Percentiles rank a stretch among this genome's conserved stretches.
Conservation (phyloP, 2,329 filamentous ascomycete genomes). For the Periconia sp. region DNA sequence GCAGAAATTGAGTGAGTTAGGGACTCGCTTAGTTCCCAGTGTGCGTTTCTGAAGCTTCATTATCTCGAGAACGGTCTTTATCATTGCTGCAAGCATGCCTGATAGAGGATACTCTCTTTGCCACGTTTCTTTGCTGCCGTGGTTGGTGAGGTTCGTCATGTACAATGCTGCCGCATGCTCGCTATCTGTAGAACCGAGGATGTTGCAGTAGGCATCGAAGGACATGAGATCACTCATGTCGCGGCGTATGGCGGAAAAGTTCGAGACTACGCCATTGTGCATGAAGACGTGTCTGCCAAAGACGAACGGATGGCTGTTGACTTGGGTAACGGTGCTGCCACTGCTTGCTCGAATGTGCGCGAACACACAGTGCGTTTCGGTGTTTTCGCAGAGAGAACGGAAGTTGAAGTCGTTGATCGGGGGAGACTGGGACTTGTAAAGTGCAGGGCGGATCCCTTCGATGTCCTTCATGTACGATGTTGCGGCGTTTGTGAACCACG, state of each 20-base stretch:
- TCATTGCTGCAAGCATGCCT: constrained; percentile 55
- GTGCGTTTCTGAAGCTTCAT: constrained; percentile 53
- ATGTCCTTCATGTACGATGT: constrained; percentile 47
- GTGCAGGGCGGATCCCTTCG: constrained; percentile 51
- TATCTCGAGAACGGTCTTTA: constrained; percentile 54
- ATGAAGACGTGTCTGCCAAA: constrained; percentile 62
- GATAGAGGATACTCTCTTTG: constrained; percentile 49
- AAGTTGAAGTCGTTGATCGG: constrained; percentile 62
- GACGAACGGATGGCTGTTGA: constrained; percentile 63
- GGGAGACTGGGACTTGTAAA: constrained; percentile 60
- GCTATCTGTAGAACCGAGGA: constrained; percentile 60
- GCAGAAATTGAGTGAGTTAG: constrained; percentile 60
- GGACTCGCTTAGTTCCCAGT: constrained; percentile 49
- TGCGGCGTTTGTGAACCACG: constrained; percentile 59
- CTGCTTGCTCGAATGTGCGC: constrained; percentile 61
- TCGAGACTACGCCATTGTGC: constrained; percentile 61
- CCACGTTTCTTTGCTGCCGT: constrained; percentile 48
- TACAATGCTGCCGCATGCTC: constrained; percentile 60
- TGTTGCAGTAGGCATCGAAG: constrained; percentile 55
- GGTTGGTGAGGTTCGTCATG: constrained; percentile 53
- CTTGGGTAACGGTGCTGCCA: constrained; percentile 54
- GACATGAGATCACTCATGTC: constrained; percentile 53
- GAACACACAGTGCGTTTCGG: constrained; percentile 56
- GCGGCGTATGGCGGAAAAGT: constrained; percentile 55
- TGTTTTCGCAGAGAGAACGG: constrained; percentile 58